Evolutionary conservation across 371 early-diverging fungal species (phyloP).

Genomic region (Mucor velutinosus): DNA sequence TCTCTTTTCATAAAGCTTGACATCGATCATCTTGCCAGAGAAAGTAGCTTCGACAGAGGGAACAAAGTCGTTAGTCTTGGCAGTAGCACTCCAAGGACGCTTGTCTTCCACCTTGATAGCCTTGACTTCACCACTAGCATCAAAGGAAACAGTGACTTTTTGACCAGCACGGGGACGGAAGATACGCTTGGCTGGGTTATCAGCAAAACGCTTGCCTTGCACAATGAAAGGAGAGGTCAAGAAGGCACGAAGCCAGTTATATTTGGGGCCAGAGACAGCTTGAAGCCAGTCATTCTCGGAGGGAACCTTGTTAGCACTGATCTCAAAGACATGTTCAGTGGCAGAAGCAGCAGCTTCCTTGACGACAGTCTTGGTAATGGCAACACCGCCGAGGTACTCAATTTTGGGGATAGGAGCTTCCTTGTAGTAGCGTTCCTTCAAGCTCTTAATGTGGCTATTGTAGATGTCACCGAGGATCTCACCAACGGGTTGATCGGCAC

Average conservation of each 20-base stretch:
- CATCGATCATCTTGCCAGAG: conserved; percentile 65
- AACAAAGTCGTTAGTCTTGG: conserved; percentile 56
- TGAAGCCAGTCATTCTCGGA: conserved; percentile 84
- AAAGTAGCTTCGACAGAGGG: conserved; percentile 66
- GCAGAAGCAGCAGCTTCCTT: conserved; percentile 29
- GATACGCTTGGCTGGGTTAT: conserved; percentile 80
- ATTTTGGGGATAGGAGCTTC: conserved; percentile 72
- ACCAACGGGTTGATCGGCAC: conserved; percentile 86
- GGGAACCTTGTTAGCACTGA: conserved; percentile 53
- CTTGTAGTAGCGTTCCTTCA: conserved; percentile 81
- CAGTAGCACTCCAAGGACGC: conserved; percentile 63
- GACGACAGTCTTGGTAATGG: conserved; percentile 25
- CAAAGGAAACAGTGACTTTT: conserved; percentile 68
- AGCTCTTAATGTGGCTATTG: conserved; percentile 75
- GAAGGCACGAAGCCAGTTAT: conserved; percentile 88
- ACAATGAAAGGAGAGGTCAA: conserved; percentile 82
- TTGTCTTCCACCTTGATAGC: conserved; percentile 66
- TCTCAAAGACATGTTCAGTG: conserved; percentile 57
- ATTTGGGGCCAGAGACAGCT: conserved; percentile 68
- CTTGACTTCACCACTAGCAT: conserved; percentile 42
- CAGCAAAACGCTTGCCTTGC: conserved; percentile 74
- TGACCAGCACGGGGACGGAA: conserved; percentile 86
- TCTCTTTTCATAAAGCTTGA: conserved; percentile 76
- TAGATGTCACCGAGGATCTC: conserved; percentile 91
- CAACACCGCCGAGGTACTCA: conserved; percentile 81